A percentile compares a stretch with the other conserved stretches of the same genome.
Evolutionary conservation across 345 rosid genomes (phyloP).

Genomic region (Aquilaria sinensis): DNA sequence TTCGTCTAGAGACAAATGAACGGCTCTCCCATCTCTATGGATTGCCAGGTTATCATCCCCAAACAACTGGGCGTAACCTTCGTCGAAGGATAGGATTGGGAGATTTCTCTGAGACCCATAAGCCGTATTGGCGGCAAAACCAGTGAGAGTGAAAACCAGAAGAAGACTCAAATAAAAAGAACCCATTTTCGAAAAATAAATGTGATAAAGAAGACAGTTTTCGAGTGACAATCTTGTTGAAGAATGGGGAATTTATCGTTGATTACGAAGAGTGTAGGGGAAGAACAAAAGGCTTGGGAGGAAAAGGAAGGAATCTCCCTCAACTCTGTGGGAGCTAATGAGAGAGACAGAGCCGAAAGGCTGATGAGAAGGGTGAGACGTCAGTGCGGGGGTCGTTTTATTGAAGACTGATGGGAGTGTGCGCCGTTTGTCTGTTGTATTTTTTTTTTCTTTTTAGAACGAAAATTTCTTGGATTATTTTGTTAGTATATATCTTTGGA

Average conservation of each 20-base stretch:
- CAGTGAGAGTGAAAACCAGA: slow-evolving; percentile 29
- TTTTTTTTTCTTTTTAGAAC: not conserved
- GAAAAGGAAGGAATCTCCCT: slow-evolving; percentile 2
- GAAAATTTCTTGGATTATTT: not conserved
- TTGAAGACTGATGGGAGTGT: slow-evolving; percentile 20
- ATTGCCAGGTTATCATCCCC: slow-evolving; percentile 77
- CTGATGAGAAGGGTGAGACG: slow-evolving; percentile 7
- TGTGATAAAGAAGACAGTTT: too few species aligned
- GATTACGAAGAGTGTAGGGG: slow-evolving; percentile 13
- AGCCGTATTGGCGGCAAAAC: slow-evolving; percentile 32
- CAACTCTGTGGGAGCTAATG: slow-evolving; percentile 12
- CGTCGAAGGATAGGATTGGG: slow-evolving; percentile 73
- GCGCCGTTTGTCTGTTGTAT: slow-evolving; percentile 36
- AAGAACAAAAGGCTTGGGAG: slow-evolving; percentile 13
- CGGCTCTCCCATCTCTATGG: slow-evolving; percentile 71
- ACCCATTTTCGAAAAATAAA: slow-evolving; percentile 23
- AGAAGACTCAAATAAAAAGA: slow-evolving; percentile 12
- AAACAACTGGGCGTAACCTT: slow-evolving; percentile 83
- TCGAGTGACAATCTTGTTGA: too few species aligned
- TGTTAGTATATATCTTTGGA: too few species aligned
- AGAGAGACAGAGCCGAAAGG: slow-evolving; percentile 16
- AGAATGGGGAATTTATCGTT: too few species aligned
- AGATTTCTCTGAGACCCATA: slow-evolving; percentile 46
- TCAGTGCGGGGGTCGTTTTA: slow-evolving; percentile 16
- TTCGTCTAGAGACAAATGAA: slow-evolving; percentile 80